Evolutionary conservation across 352 stramenopile genomes (phyloP).

Genomic region (Phytopythium mirpurense): DNA sequence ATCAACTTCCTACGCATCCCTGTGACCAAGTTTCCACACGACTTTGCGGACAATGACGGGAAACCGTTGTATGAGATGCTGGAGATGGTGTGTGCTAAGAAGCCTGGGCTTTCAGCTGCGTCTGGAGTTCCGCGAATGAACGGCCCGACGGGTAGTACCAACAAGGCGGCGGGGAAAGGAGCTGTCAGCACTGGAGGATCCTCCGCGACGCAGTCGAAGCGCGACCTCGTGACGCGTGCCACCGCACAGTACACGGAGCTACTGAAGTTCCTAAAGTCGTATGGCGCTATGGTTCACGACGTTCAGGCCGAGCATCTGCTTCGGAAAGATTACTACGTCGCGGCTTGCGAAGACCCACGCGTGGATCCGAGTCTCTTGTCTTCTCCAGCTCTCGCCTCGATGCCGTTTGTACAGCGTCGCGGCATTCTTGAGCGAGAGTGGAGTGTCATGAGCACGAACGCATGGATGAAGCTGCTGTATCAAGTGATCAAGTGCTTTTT

Average conservation of each 20-base stretch:
- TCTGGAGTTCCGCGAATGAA: not conserved
- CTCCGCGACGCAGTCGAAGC: slow-evolving; percentile 22
- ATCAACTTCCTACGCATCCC: slow-evolving; percentile 69
- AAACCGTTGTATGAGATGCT: slow-evolving; percentile 87
- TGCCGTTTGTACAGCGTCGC: slow-evolving; percentile 54
- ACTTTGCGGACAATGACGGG: slow-evolving; percentile 71
- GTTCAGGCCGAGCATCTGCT: slow-evolving; percentile 81
- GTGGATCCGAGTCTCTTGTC: slow-evolving; percentile 44
- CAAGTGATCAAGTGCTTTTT: slow-evolving; percentile 93
- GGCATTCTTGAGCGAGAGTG: slow-evolving; percentile 57
- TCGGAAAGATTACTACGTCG: slow-evolving; percentile 73
- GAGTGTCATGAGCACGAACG: slow-evolving; percentile 29
- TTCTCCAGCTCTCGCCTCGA: slow-evolving; percentile 18
- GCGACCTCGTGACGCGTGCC: slow-evolving; percentile 51
- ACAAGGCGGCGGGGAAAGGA: slow-evolving; percentile 9
- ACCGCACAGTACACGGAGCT: slow-evolving; percentile 80
- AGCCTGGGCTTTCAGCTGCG: slow-evolving; percentile 31
- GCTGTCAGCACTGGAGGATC: too few relatives aligned
- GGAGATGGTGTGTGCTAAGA: slow-evolving; percentile 87
- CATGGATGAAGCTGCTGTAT: slow-evolving; percentile 88
- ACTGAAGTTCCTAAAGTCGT: slow-evolving; percentile 89
- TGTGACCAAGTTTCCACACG: slow-evolving; percentile 64
- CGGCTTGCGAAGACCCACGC: slow-evolving; percentile 61
- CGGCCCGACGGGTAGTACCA: slow-evolving; percentile 4
- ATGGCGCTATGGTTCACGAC: slow-evolving; percentile 89